Evolutionary conservation across 1,284 basidiomycete species (phyloP).

Genomic region (Papiliotrema laurentii): DNA sequence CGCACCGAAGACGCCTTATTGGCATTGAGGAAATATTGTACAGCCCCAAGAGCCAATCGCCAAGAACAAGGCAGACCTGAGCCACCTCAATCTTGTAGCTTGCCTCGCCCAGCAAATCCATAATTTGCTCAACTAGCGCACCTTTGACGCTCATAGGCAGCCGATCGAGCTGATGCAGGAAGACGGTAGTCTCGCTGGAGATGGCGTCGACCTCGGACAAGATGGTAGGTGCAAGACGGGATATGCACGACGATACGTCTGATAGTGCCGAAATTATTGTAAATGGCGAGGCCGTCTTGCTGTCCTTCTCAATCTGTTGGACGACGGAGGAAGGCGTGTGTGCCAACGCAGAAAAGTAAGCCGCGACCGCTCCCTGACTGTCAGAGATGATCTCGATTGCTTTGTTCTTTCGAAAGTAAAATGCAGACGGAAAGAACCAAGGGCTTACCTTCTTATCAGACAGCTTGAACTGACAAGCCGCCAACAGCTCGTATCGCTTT

Average conservation of each 20-base stretch:
- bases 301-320: not conserved
- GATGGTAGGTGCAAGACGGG: not conserved
- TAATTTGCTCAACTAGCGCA: slow-evolving; percentile 25
- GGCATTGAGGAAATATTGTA: slow-evolving; percentile 33
- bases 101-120: slow-evolving; percentile 18
- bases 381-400: slow-evolving; percentile 8
- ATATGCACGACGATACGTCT: not conserved
- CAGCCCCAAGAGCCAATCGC: slow-evolving; percentile 19
- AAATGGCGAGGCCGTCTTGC: not conserved
- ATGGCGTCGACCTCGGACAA: not conserved
- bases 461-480: slow-evolving; percentile 65
- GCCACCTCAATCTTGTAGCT: slow-evolving; percentile 24
- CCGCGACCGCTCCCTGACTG: not conserved
- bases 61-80: slow-evolving; percentile 18
- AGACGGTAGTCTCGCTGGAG: not conserved
- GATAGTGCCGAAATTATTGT: not conserved
- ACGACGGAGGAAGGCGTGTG: not conserved
- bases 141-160: not conserved
- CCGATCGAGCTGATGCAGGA: not conserved
- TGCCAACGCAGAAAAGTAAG: not conserved
- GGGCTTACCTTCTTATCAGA: slow-evolving; percentile 51
- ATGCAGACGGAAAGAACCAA: not conserved
- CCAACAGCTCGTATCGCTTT: slow-evolving; percentile 72
- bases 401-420: no score
- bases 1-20: slow-evolving; percentile 29